A percentile compares a stretch with the other conserved stretches of the same genome.
Evolutionary conservation across 2,329 filamentous ascomycete species (phyloP).

Genomic region (Aspergillus sp.): DNA sequence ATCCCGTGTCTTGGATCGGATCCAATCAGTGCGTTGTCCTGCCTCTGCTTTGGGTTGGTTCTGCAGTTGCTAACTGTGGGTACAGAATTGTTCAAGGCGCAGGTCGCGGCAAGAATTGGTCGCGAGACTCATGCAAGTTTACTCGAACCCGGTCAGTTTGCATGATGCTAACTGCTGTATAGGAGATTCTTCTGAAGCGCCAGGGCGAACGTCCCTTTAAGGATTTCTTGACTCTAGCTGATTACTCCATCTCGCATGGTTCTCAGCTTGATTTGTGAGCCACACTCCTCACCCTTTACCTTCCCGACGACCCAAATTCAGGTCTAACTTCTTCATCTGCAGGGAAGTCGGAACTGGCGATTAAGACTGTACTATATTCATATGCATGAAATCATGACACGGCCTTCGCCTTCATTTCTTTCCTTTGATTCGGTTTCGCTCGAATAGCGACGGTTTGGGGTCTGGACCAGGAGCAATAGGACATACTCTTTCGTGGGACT

Average conservation of each 20-base stretch:
- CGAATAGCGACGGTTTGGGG: not conserved
- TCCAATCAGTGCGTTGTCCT: conserved; percentile 58
- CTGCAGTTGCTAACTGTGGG: conserved; percentile 5
- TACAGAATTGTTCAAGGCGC: conserved; percentile 75
- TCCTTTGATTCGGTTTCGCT: not conserved
- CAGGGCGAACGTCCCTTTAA: conserved; percentile 94
- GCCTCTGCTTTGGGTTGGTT: not conserved
- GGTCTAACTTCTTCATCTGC: conserved; percentile 24
- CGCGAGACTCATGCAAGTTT: conserved; percentile 66
- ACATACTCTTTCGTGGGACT: not conserved
- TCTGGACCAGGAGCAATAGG: conserved; percentile 3
- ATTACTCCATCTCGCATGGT: conserved; percentile 92
- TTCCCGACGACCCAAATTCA: not conserved
- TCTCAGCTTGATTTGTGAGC: conserved; percentile 58
- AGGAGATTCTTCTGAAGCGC: conserved; percentile 83
- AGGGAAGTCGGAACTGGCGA: conserved; percentile 51
- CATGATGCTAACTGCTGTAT: not conserved
- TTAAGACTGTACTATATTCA: conserved; percentile 20
- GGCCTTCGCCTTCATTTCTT: no score
- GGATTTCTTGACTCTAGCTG: conserved; percentile 79
- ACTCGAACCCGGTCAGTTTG: not conserved
- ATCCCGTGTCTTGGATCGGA: conserved; percentile 88
- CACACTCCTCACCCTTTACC: conserved; percentile 4
- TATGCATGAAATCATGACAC: conserved; percentile 1
- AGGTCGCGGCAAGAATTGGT: conserved; percentile 78